Conservation (phyloP, 495 filamentous ascomycete genomes). For the Penicillium samsonianum region DNA sequence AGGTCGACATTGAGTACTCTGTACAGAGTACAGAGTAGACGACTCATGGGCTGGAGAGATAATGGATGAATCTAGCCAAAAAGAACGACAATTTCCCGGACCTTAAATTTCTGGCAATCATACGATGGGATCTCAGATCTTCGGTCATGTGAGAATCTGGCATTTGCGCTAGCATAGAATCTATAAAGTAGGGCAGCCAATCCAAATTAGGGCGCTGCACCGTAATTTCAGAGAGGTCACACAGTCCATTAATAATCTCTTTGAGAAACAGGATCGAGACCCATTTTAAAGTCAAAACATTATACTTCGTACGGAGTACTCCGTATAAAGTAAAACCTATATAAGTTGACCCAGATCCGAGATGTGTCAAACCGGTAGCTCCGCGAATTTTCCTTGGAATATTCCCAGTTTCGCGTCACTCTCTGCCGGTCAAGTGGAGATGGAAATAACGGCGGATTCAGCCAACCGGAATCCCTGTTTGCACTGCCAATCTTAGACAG, state of each 20-base stretch:
- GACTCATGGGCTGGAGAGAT: neutral
- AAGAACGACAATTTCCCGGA: neutral
- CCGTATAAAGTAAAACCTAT: too few species aligned
- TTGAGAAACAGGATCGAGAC: neutral
- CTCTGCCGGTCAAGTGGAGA: slow-evolving; percentile 21
- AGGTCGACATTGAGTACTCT: neutral
- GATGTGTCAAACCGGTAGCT: slow-evolving; percentile 16
- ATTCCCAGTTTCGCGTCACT: slow-evolving; percentile 24
- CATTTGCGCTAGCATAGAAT: neutral
- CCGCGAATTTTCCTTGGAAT: slow-evolving; percentile 14
- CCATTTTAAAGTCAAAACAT: neutral
- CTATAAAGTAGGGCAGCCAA: neutral
- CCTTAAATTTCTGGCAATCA: neutral
- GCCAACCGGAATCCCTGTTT: slow-evolving; percentile 21
- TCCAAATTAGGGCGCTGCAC: slow-evolving; percentile 6
- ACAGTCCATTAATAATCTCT: neutral
- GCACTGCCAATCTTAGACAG: slow-evolving; percentile 10
- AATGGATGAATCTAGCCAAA: neutral
- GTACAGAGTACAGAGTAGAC: too few species aligned
- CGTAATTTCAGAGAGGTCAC: slow-evolving; percentile 1
- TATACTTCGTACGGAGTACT: too few species aligned
- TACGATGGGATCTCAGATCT: slow-evolving; percentile 1
- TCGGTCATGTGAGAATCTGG: neutral
- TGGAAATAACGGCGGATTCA: slow-evolving; percentile 22
- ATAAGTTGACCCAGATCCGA: neutral